These are phyloP conservation scores for Erythrophleum ivorense DNA, from an alignment of 331 rosid species.

Conservation along the genomic window DNA sequence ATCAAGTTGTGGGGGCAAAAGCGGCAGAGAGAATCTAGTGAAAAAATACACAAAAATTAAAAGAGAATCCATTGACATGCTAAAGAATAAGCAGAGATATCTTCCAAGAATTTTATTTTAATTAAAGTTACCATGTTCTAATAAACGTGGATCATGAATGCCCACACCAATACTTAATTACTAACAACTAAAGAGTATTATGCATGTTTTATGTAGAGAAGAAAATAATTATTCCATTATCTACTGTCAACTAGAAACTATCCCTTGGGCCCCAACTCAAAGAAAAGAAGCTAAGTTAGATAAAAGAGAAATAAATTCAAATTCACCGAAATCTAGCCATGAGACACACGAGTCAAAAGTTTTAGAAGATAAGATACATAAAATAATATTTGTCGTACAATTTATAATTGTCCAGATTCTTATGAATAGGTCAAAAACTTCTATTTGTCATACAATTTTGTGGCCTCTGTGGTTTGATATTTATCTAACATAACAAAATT, in stretches of 20 bases:
- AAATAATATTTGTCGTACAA: no score
- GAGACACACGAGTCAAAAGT: background rate
- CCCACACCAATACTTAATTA: slow-evolving; percentile 3
- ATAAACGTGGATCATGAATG: slow-evolving; percentile 25
- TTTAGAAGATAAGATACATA: slow-evolving; percentile 25
- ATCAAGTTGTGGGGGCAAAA: slow-evolving; percentile 22
- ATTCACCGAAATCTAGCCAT: slow-evolving; percentile 1
- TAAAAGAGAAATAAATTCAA: no score
- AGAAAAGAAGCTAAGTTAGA: background rate
- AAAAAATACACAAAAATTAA: background rate
- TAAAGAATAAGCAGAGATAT: slow-evolving; percentile 30
- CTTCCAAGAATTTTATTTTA: background rate
- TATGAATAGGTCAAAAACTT: no score
- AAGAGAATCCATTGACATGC: slow-evolving; percentile 26
- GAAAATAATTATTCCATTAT: background rate
- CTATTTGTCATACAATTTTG: no score
- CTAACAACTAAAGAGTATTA: slow-evolving; percentile 14
- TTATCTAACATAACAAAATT: no score
- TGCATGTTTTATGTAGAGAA: slow-evolving; percentile 24
- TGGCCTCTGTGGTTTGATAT: no score
- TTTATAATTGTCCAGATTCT: no score
- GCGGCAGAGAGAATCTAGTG: background rate
- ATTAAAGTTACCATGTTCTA: slow-evolving; percentile 5
- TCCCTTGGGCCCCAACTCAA: slow-evolving; percentile 12
- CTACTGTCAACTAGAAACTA: slow-evolving; percentile 24